These are phyloP conservation scores for Volvariella volvacea DNA, from an alignment of 1,284 basidiomycete species.

Conservation along the genomic window DNA sequence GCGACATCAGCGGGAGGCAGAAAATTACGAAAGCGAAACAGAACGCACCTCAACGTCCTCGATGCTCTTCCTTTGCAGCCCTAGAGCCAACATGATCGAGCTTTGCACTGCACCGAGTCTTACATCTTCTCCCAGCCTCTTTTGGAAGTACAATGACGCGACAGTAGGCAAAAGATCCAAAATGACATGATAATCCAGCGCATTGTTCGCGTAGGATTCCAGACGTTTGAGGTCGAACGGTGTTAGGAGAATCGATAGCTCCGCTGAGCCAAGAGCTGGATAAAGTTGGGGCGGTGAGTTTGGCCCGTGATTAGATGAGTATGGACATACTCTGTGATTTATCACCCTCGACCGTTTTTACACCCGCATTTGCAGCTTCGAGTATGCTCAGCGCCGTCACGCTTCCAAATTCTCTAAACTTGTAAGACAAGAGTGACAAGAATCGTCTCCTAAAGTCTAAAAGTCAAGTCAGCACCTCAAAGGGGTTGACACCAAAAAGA, in stretches of 20 bases:
- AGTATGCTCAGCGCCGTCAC: conserved; percentile 85
- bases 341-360: conserved; percentile 45
- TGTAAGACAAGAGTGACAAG: conserved; percentile 84
- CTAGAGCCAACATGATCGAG: conserved; percentile 84
- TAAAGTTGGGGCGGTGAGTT: background rate
- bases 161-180: conserved; percentile 86
- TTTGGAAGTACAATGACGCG: conserved; percentile 81
- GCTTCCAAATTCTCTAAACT: conserved; percentile 90
- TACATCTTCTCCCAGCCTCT: conserved; percentile 52
- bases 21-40: background rate
- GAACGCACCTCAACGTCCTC: conserved; percentile 78
- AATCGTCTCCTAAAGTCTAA: conserved; percentile 91
- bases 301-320: background rate
- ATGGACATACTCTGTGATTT: conserved; percentile 34
- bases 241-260: conserved; percentile 72
- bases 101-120: conserved; percentile 81
- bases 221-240: conserved; percentile 97
- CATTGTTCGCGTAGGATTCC: conserved; percentile 93
- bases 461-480: no score
- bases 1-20: conserved; percentile 1
- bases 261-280: conserved; percentile 52
- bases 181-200: conserved; percentile 95
- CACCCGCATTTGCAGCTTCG: conserved; percentile 71
- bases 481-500: background rate
- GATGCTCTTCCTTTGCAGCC: conserved; percentile 86